Base-by-base conservation (phyloP, 1,284 basidiomycete genomes). In the Cutaneotrichosporon sp. region DNA sequence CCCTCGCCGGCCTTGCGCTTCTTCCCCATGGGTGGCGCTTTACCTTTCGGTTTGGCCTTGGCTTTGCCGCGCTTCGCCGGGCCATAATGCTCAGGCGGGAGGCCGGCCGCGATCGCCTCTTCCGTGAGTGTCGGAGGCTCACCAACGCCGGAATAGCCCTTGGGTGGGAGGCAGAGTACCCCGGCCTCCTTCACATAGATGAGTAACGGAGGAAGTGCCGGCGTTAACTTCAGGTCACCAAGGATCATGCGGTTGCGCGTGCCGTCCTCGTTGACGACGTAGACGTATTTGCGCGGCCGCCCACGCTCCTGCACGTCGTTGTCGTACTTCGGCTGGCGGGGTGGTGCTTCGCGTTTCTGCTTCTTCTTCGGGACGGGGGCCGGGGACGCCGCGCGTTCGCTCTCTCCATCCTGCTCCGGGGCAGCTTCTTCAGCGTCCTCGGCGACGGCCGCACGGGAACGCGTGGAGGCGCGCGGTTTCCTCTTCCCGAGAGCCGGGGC, bases 211-310 rank as follows among this genome's bases (percentile, higher is more conserved):
- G 73, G 71, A 3, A 77, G 62, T 13, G 69, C 69, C 1, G 71
- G 70, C 9, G 62, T 46, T 1, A 72, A 65, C 16, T 58, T 63
- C 10, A 77, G 58, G 22, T 69, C 62, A 14, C 73, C 74, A 1
- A 76, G 60, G 32, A 76, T 58, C 7, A 58, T n/a, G 14, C 76
- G 69, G 32, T 74, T 72, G 38, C 72, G 60, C 13, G 60, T 65
- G 4, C 77, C 77, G 36, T 74, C 69, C 50, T 67, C 58, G 60
- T 76, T 69, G 13, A 79, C 75, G 8, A 77, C 72, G 32, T 73
- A 71, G 42, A 78, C 62, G 63, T 76, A 77, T 60, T 77, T 77
- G 30, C 77, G 59, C 0, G 76, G 77, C 22, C 77, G 69, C 42
- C 77, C 77, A n/a, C 74, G 70, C 22, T 69, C 63, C 63, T 78